Evolutionary conservation across 305 asterid species (phyloP), one percentile per base, ranked within the genome.

Genomic region (Fraxinus velutina): DNA sequence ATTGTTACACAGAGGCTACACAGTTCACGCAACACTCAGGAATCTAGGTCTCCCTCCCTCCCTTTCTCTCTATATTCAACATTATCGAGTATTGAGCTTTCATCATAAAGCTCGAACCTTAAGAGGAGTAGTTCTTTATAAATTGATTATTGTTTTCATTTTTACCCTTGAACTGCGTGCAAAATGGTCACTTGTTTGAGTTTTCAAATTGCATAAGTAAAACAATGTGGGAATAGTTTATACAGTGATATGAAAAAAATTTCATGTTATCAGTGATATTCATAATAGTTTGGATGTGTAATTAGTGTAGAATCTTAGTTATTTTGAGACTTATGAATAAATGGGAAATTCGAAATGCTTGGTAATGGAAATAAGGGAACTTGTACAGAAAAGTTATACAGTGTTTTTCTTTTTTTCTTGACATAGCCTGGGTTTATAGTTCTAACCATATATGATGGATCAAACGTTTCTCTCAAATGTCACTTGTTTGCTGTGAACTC

Each of bases 11-110:
- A 85, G 68, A 21, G 97, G 97, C 24, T 91, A 90, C 42, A 80
- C 81, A 0, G 97, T 94, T 13, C 96, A 92, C 52, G 94, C 94
- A 33, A 91, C 97, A 1, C 89, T 92, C 73, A 80, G 96, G 52
- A 88, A 78, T 76, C 75, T 91, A 8, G 83, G 93, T 91, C 10
- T 0, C 21, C 15, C 44, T 55, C 22, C 55, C 73, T 21, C 17
- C 6, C 62, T 22, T 3, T 21, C 39, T n/a, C 19, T 47, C 22
- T n/a, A 13, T 13, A 47, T 44, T 4, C 21, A 4, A 5, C 62
- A 50, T 0, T 15, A 50, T 15, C 4, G 21, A 47, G 21, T 50
- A 15, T 50, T 50, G 21, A 50, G 22, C 0, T 47, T 50, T 50
- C 60, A 13, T 50, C 60, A 4, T 50, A 15, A 15, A 15, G 19